Percentiles rank a stretch among this genome's conserved stretches.
These are phyloP conservation scores for Sclerotinia nivalis DNA, from an alignment of 2,329 filamentous ascomycete species.

Conservation along the genomic window DNA sequence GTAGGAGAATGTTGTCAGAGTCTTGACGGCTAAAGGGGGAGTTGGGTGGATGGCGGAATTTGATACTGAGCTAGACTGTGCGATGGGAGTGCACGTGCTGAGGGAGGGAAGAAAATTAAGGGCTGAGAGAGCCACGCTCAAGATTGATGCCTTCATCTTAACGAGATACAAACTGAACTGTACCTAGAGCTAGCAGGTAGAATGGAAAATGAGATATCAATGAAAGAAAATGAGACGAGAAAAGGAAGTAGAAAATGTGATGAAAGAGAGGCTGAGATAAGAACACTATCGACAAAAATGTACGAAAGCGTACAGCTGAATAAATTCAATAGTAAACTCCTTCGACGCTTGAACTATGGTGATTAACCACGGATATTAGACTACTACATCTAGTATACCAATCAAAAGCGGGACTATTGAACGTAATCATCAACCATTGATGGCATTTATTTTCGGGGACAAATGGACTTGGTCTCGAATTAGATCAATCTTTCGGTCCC, in stretches of 20 bases:
- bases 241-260: neutral
- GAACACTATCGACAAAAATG: neutral
- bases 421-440: neutral
- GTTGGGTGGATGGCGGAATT: neutral
- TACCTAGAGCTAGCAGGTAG: neutral
- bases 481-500: neutral
- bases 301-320: neutral
- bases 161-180: no score
- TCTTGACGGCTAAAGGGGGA: constrained; percentile 25
- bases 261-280: neutral
- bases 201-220: neutral
- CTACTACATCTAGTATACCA: neutral
- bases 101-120: constrained; percentile 1
- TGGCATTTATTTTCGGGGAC: no score
- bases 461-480: neutral
- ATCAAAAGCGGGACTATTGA: neutral
- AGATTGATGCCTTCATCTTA: constrained; percentile 15
- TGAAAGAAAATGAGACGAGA: neutral
- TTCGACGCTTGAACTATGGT: neutral
- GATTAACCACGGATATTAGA: neutral
- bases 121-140: neutral
- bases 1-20: constrained; percentile 22
- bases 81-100: constrained; percentile 9
- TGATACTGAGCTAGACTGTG: neutral
- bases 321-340: neutral